Evolutionary conservation across 352 stramenopile species (phyloP).

Genomic region (Phytophthora pini): DNA sequence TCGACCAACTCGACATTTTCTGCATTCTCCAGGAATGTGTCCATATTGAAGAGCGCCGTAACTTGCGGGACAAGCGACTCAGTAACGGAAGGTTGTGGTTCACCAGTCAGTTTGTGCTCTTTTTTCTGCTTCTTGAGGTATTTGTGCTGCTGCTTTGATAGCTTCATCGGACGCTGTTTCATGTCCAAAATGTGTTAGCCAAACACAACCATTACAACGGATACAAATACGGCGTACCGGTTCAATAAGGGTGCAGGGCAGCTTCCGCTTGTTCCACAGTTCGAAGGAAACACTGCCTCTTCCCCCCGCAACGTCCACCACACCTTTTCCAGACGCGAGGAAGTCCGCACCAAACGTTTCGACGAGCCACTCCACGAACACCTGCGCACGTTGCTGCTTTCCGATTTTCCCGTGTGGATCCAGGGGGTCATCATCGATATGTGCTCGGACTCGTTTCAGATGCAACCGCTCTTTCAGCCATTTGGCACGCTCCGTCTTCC

Average conservation of each 20-base stretch:
- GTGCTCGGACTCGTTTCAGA: constrained; percentile 61
- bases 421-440: constrained; percentile 63
- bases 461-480: constrained; percentile 74
- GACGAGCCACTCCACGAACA: constrained; percentile 84
- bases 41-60: constrained; percentile 68
- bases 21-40: constrained; percentile 55
- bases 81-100: constrained; percentile 12
- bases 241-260: constrained; percentile 82
- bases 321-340: constrained; percentile 57
- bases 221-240: constrained; percentile 50
- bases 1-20: constrained; percentile 64
- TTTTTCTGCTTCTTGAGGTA: constrained; percentile 71
- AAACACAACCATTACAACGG: background rate
- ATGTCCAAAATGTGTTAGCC: constrained; percentile 21
- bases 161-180: constrained; percentile 69
- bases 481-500: constrained; percentile 55
- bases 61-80: constrained; percentile 70
- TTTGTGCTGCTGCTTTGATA: constrained; percentile 76
- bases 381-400: constrained; percentile 73
- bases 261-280: constrained; percentile 81
- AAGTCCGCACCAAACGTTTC: constrained; percentile 61
- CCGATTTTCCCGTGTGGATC: constrained; percentile 76
- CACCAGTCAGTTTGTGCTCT: constrained; percentile 24
- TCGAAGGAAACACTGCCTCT: constrained; percentile 85
- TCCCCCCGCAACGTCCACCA: constrained; percentile 86